A percentile compares a stretch with the other conserved stretches of the same genome.
These are phyloP conservation scores for Pythium graminicola DNA, from an alignment of 352 stramenopile genomes.

Conservation along the genomic window DNA sequence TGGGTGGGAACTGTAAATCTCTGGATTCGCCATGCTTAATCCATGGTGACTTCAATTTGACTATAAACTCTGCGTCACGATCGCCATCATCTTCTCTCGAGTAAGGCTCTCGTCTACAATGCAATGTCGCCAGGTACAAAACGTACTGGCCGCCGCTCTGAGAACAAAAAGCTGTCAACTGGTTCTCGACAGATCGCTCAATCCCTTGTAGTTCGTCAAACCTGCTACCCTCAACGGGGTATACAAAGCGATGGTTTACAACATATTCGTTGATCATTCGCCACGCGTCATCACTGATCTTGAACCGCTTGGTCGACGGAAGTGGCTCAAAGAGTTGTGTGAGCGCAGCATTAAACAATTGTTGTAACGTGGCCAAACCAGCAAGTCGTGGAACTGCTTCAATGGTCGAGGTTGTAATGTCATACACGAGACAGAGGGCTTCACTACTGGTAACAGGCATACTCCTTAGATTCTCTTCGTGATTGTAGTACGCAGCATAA, in stretches of 20 bases:
- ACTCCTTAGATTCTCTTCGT: background rate
- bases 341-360: background rate
- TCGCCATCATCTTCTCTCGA: background rate
- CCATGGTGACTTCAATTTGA: background rate
- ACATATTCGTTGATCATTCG: background rate
- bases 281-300: constrained; percentile 1
- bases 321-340: background rate
- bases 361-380: background rate
- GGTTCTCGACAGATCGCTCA: background rate
- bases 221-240: background rate
- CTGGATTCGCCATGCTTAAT: background rate
- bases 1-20: background rate
- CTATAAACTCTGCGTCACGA: background rate
- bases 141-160: background rate
- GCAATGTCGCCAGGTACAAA: background rate
- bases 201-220: background rate
- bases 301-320: background rate
- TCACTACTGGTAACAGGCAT: background rate
- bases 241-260: background rate
- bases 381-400: constrained; percentile 2
- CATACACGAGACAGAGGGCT: constrained; percentile 6
- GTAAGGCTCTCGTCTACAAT: background rate
- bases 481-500: constrained; percentile 2
- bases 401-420: constrained; percentile 3
- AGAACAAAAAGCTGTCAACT: background rate